Percentiles rank a stretch among this genome's conserved stretches.
phyloP scores from a whole-genome alignment of 805 yeast genomes.

The Wickerhamomyces bisporus region DNA sequence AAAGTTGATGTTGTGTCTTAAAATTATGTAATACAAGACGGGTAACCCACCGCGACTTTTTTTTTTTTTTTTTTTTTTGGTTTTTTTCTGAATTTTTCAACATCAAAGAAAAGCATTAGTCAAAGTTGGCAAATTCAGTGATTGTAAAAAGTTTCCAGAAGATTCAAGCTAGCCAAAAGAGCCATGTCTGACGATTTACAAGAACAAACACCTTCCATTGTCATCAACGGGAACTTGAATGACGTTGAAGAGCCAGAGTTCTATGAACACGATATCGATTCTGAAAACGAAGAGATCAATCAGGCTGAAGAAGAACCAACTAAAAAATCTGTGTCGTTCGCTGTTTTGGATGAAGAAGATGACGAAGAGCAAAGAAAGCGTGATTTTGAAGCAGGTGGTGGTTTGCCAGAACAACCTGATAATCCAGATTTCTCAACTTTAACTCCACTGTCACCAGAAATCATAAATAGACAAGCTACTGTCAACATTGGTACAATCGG shows the following conservation, averaged over 20 bases:
- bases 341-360: slow-evolving; percentile 60
- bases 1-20: no score
- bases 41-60: slow-evolving; percentile 4
- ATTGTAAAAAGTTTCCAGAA: background rate
- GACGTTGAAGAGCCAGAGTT: slow-evolving; percentile 26
- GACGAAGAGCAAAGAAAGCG: slow-evolving; percentile 73
- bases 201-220: slow-evolving; percentile 79
- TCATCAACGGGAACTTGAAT: slow-evolving; percentile 60
- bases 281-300: slow-evolving; percentile 33
- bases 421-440: slow-evolving; percentile 76
- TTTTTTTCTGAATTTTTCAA: slow-evolving; percentile 2
- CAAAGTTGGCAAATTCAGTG: background rate
- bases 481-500: slow-evolving; percentile 97
- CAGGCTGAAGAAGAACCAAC: slow-evolving; percentile 36
- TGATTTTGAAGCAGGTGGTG: slow-evolving; percentile 98
- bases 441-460: slow-evolving; percentile 90
- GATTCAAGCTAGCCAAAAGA: background rate
- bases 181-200: slow-evolving; percentile 74
- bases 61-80: no score
- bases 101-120: background rate
- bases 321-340: slow-evolving; percentile 80
- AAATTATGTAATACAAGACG: slow-evolving; percentile 6
- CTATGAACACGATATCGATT: slow-evolving; percentile 32
- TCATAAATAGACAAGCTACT: slow-evolving; percentile 98
- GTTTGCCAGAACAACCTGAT: slow-evolving; percentile 93